Percentiles rank a stretch among this genome's conserved stretches.
phyloP scores from a whole-genome alignment of 2,329 filamentous ascomycete species.

The Pestalotiopsis sp. region DNA sequence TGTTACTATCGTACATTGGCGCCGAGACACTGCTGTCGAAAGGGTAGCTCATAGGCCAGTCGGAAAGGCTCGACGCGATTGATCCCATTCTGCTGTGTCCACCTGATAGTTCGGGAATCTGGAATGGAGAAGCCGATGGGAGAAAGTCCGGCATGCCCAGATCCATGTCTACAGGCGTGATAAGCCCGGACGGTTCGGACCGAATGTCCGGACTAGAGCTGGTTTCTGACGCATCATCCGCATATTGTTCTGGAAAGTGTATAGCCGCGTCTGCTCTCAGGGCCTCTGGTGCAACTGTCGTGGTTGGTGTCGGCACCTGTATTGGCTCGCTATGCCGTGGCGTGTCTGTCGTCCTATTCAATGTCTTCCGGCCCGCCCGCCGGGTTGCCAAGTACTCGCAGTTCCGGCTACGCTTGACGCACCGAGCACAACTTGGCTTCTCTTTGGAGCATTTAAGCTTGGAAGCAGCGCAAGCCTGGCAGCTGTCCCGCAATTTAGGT shows the following conservation, averaged over 20 bases:
- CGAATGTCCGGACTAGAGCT: background rate
- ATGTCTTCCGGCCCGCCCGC: background rate
- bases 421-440: slow-evolving; percentile 37
- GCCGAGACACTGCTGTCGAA: background rate
- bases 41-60: background rate
- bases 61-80: background rate
- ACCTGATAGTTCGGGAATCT: background rate
- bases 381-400: slow-evolving; percentile 35
- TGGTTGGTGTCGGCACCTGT: background rate
- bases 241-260: background rate
- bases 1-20: background rate
- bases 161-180: background rate
- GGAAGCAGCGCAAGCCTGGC: slow-evolving; percentile 37
- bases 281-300: background rate
- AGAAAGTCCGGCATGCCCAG: background rate
- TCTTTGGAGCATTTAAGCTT: slow-evolving; percentile 39
- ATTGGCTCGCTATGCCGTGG: background rate
- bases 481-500: slow-evolving; percentile 38
- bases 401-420: slow-evolving; percentile 28
- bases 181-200: background rate
- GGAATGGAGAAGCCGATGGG: background rate
- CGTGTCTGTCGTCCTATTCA: background rate
- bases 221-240: background rate
- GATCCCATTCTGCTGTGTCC: background rate
- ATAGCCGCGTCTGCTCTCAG: background rate